Evolutionary conservation across 148 eudicot genomes (phyloP), one percentile per base, ranked within the genome.

Genomic region (Simmondsia chinensis): DNA sequence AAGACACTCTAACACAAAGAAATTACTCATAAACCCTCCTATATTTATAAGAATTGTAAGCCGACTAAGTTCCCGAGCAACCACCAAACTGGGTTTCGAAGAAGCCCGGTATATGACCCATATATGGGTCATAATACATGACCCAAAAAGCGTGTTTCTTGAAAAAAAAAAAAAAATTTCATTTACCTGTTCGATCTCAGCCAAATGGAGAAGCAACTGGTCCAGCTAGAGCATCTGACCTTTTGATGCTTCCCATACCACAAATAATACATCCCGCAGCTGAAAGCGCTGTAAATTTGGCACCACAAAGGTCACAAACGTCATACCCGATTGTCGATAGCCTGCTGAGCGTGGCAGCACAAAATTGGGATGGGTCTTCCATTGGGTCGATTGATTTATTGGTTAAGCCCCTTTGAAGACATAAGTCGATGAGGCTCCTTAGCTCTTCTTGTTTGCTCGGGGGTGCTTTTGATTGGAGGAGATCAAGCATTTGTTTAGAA

Each of bases 181-280:
- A n/a, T n/a, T n/a, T n/a, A n/a, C n/a, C n/a, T n/a, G n/a, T n/a
- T n/a, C n/a, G n/a, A n/a, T n/a, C 54, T 78, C 67, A 89, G 62
- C 97, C 85, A 50, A 89, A 89, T 28, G 97, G 97, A n/a, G 91
- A 66, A 67, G 97, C 64, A 65, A 68, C 76, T 16, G 94, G 66
- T 4, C 79, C 97, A 6, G 93, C 63, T 27, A 74, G 60, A 33
- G 97, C 74, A 50, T 89, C 97, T 8, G 97, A 89, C 57, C 97
- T 73, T 51, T 89, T 89, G 58, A 89, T 89, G 71, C 82, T 82
- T 33, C 97, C 97, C 97, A 89, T 89, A 27, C 97, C 95, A 76
- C 97, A 89, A 15, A 84, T 89, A 22, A 89, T 84, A 57, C 97
- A 89, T 19, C 95, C 93, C 19, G 97, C 82, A 20, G 95, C 47